A percentile compares a stretch with the other conserved stretches of the same genome.
phyloP scores from a whole-genome alignment of 2,329 filamentous ascomycete species.

The Mariannaea sp. region DNA sequence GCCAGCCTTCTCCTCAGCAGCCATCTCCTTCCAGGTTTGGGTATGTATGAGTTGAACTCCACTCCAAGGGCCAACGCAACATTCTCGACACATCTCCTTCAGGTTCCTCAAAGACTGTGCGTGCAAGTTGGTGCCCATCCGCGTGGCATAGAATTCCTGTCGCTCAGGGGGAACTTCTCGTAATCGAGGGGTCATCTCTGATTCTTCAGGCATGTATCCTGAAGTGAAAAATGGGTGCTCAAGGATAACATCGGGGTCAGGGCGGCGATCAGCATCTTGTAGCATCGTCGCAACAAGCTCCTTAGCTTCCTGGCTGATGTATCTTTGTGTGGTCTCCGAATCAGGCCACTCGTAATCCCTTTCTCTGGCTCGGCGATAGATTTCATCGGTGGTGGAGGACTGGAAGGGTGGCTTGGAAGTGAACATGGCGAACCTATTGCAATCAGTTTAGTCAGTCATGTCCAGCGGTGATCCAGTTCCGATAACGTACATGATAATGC shows the following conservation, averaged over 20 bases:
- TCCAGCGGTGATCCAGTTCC: neutral
- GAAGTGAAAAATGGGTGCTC: conserved; percentile 79
- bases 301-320: conserved; percentile 76
- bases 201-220: conserved; percentile 70
- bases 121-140: conserved; percentile 51
- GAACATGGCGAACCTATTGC: conserved; percentile 83
- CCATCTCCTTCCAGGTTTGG: conserved; percentile 68
- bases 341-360: conserved; percentile 82
- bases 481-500: conserved; percentile 82
- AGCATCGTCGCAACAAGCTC: conserved; percentile 78
- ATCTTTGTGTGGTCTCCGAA: conserved; percentile 66
- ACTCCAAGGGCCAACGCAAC: conserved; percentile 62
- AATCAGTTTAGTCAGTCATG: conserved; percentile 22
- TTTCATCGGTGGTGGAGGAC: conserved; percentile 84
- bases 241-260: conserved; percentile 77
- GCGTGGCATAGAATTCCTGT: conserved; percentile 61
- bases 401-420: conserved; percentile 97
- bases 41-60: conserved; percentile 53
- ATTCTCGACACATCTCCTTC: conserved; percentile 61
- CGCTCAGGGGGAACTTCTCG: conserved; percentile 62
- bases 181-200: conserved; percentile 63
- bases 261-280: conserved; percentile 74
- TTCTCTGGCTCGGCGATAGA: conserved; percentile 72
- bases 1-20: conserved; percentile 69
- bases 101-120: conserved; percentile 57